Evolutionary conservation across 2,329 filamentous ascomycete species (phyloP), one percentile per base, ranked within the genome.

Genomic region (Colletotrichum tropicicola): DNA sequence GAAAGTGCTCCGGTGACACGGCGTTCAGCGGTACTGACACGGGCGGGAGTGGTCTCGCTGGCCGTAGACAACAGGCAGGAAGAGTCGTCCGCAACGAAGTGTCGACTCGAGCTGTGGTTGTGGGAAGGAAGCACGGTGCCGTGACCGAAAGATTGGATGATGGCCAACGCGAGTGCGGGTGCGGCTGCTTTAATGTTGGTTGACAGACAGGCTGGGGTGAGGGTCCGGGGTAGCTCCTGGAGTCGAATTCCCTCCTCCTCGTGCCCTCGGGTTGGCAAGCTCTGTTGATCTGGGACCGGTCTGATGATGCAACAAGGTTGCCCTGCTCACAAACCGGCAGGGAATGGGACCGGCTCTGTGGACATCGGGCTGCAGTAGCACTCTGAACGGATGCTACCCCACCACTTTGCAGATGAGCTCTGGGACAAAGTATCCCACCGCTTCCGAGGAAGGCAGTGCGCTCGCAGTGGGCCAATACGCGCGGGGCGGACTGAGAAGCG

Each of bases 231-330:
- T 61, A 51, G 49, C 44, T 44, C 37, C 43, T 30, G 28, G 44
- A 39, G 13, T 30, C 27, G 21, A n/a, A 15, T 47, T 47, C 43
- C 21, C 44, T 47, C 15, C 51, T 15, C 19, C 35, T 56, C 54
- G 23, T 44, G 17, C 41, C 39, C 41, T 23, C 28, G 17, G 28
- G 10, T 39, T 49, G 19, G 44, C 28, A 59, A 30, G 56, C 17
- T 23, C 27, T 47, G 47, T 45, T 61, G 57, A 65, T 44, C 57
- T 60, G 49, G 49, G 17, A 27, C 45, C 15, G 12, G 27, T 47
- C 35, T 41, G 57, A 65, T 65, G 61, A 65, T 65, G 61, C 57
- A 61, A 61, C 61, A 61, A 55, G 49, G 49, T 35, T 65, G 35
- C 57, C 57, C 44, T 61, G 57, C 37, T 56, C 13, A 45, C 6